Evolutionary conservation across 495 filamentous ascomycete species (phyloP).

Genomic region (Amphirosellinia nigrospora): DNA sequence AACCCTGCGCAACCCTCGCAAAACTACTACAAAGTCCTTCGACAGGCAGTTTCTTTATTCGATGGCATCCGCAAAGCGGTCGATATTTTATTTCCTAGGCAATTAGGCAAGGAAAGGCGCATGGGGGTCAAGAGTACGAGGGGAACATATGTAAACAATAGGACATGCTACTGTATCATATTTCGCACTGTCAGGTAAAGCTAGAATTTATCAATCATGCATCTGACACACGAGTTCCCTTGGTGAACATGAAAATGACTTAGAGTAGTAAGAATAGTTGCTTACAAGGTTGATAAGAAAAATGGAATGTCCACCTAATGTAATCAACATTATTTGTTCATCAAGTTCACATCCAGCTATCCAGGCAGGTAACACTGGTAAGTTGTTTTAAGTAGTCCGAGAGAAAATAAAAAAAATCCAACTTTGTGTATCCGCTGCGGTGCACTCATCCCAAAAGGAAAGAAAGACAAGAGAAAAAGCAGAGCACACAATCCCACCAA

Average conservation of each 20-base stretch:
- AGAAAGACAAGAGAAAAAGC: not conserved
- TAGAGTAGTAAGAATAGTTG: no score
- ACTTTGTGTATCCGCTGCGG: no score
- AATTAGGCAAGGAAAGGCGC: constrained; percentile 1
- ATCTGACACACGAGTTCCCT: not conserved
- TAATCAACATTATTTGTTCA: no score
- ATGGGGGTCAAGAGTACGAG: constrained; percentile 16
- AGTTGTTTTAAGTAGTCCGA: no score
- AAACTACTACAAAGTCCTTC: not conserved
- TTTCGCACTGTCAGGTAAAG: not conserved
- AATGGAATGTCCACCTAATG: no score
- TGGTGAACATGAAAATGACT: no score
- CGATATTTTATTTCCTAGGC: not conserved
- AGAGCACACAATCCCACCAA: not conserved
- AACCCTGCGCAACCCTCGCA: not conserved
- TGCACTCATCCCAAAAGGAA: no score
- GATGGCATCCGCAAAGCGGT: not conserved
- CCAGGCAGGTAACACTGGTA: no score
- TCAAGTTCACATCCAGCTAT: no score
- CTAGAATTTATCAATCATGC: not conserved
- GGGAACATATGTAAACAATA: not conserved
- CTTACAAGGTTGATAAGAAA: no score
- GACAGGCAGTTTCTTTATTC: not conserved
- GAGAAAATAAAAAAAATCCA: no score
- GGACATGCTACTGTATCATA: constrained; percentile 12